These are phyloP conservation scores for Plectosphaerella plurivora DNA, from an alignment of 2,329 filamentous ascomycete species.

Conservation along the genomic window DNA sequence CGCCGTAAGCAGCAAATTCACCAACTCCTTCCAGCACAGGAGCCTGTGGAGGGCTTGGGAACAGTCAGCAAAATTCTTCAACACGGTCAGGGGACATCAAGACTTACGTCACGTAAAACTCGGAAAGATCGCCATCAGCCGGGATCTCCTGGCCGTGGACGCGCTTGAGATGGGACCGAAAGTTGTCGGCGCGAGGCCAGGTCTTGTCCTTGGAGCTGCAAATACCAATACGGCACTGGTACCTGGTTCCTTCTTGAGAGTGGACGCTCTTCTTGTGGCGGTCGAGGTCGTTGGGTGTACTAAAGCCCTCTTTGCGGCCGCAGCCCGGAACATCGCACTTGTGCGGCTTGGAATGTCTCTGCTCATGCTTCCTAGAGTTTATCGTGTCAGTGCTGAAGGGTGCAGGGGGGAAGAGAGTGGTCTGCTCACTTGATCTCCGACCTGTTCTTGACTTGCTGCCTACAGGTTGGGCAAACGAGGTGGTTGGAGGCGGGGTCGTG, in stretches of 20 bases:
- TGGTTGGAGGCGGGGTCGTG: constrained; percentile 8
- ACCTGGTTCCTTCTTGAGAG: constrained; percentile 45
- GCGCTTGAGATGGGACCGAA: constrained; percentile 70
- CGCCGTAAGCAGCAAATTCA: constrained; percentile 13
- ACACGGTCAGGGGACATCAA: not conserved
- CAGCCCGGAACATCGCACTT: constrained; percentile 58
- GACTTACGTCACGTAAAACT: constrained; percentile 25
- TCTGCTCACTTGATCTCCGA: constrained; percentile 50
- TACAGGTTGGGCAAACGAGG: constrained; percentile 34
- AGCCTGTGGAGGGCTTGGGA: not conserved
- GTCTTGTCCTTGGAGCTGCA: constrained; percentile 61
- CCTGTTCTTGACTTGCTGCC: constrained; percentile 38
- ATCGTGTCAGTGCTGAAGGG: constrained; percentile 15
- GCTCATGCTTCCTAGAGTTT: constrained; percentile 63
- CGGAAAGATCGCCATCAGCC: constrained; percentile 31
- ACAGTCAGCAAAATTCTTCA: not conserved
- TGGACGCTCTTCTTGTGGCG: constrained; percentile 75
- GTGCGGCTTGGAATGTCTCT: constrained; percentile 65
- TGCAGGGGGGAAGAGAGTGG: not conserved
- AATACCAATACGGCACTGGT: constrained; percentile 51
- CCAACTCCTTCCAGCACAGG: constrained; percentile 18
- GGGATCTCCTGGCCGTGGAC: constrained; percentile 50
- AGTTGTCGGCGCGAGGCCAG: constrained; percentile 84
- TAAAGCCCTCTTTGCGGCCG: constrained; percentile 61
- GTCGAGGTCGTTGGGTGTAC: constrained; percentile 76